These are phyloP conservation scores for Trypanosoma rangeli DNA, from an alignment of 208 protist species.

Conservation along the genomic window DNA sequence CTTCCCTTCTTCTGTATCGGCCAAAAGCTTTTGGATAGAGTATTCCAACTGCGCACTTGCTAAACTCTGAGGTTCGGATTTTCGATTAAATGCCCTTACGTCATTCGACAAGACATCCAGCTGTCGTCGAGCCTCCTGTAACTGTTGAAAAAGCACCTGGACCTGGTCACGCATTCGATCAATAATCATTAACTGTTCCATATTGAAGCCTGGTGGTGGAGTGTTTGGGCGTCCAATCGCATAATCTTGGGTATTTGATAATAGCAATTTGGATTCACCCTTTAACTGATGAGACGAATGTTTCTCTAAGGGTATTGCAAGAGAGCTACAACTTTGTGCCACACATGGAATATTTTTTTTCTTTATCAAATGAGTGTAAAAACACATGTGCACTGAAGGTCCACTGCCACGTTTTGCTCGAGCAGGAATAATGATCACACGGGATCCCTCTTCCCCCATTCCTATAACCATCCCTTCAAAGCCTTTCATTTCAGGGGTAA, in stretches of 20 bases:
- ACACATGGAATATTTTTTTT: slow-evolving; percentile 39
- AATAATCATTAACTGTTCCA: slow-evolving; percentile 63
- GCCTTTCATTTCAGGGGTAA: slow-evolving; percentile 58
- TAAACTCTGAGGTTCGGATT: slow-evolving; percentile 43
- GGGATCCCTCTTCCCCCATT: slow-evolving; percentile 58
- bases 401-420: slow-evolving; percentile 47
- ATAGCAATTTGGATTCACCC: neutral
- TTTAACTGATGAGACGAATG: neutral
- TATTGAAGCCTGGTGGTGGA: slow-evolving; percentile 48
- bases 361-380: slow-evolving; percentile 45
- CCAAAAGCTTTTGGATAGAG: slow-evolving; percentile 61
- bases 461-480: slow-evolving; percentile 82
- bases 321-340: neutral
- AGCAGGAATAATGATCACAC: slow-evolving; percentile 59
- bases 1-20: slow-evolving; percentile 44
- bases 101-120: slow-evolving; percentile 49
- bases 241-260: neutral
- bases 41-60: slow-evolving; percentile 60
- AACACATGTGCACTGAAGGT: slow-evolving; percentile 67
- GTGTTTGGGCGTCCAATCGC: slow-evolving; percentile 4
- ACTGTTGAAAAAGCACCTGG: slow-evolving; percentile 59
- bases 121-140: slow-evolving; percentile 54
- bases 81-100: slow-evolving; percentile 39
- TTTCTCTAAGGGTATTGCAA: neutral
- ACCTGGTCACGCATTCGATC: slow-evolving; percentile 68